Conservation (phyloP, 2,329 filamentous ascomycete genomes). For the Ophiosphaerella korrae region DNA sequence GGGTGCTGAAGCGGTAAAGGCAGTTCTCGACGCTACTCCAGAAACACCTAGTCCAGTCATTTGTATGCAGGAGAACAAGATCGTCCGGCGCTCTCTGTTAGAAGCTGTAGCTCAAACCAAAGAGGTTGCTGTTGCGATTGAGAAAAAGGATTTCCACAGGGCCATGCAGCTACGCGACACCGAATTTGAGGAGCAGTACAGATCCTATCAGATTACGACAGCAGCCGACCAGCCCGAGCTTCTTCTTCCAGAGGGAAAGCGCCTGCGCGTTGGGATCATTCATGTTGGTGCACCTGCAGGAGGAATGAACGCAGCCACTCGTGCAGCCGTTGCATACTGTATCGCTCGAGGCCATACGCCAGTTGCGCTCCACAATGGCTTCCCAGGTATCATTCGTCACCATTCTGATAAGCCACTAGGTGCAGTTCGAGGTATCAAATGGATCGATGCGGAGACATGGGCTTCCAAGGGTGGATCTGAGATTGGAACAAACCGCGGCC, state of each 20-base stretch:
- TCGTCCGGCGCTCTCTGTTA: constrained; percentile 85
- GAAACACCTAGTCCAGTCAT: constrained; percentile 93
- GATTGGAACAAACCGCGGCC: constrained; percentile 94
- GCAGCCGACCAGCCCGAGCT: constrained; percentile 75
- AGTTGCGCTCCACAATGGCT: constrained; percentile 93
- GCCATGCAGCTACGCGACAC: constrained; percentile 90
- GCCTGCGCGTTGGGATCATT: constrained; percentile 92
- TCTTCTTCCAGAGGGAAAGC: constrained; percentile 73
- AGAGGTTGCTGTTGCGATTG: constrained; percentile 79
- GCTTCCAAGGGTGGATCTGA: constrained; percentile 96
- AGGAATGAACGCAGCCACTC: constrained; percentile 96
- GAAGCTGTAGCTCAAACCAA: constrained; percentile 87
- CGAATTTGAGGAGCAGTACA: constrained; percentile 92
- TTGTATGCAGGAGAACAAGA: constrained; percentile 97
- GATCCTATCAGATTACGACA: constrained; percentile 89
- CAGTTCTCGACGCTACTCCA: constrained; percentile 61
- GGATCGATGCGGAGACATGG: constrained; percentile 95
- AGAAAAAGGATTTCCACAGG: constrained; percentile 80
- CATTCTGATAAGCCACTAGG: constrained; percentile 81
- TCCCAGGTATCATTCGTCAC: constrained; percentile 90
- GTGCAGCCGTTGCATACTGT: constrained; percentile 92
- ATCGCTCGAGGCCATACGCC: constrained; percentile 89
- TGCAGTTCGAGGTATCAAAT: constrained; percentile 82
- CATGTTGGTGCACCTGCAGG: constrained; percentile 96
- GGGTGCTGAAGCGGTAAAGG: constrained; percentile 51